Evolutionary conservation across 208 protist genomes (phyloP).

Genomic region (Wallacemonas collosoma): DNA sequence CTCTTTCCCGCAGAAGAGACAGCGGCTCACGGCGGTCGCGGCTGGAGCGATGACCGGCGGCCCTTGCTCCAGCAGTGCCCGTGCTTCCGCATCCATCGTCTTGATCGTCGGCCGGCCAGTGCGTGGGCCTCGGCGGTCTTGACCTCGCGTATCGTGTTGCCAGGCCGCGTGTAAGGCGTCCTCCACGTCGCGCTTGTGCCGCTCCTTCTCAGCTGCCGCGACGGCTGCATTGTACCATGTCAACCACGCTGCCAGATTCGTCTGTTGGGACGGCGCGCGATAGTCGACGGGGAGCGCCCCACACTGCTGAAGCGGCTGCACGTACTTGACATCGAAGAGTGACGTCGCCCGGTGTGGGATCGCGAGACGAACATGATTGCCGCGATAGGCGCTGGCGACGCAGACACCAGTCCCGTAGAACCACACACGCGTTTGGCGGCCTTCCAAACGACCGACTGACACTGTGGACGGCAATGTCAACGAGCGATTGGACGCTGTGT

Average conservation of each 20-base stretch:
- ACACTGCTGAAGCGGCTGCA: conserved; percentile 22
- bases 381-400: conserved; percentile 49
- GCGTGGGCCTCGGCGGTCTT: not conserved
- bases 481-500: not conserved
- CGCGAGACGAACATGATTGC: conserved; percentile 60
- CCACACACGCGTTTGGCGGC: conserved; percentile 25
- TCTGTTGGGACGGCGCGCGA: conserved; percentile 15
- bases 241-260: conserved; percentile 23
- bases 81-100: conserved; percentile 6
- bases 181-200: not conserved
- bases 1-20: conserved; percentile 62
- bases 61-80: not conserved
- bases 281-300: conserved; percentile 18
- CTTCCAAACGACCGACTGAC: conserved; percentile 39
- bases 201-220: conserved; percentile 18
- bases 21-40: conserved; percentile 24
- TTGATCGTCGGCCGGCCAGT: conserved; percentile 3
- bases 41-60: not conserved
- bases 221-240: conserved; percentile 26
- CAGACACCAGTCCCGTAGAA: conserved; percentile 74
- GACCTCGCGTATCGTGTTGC: not conserved
- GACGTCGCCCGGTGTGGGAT: conserved; percentile 63
- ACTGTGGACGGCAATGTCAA: not conserved
- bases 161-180: not conserved
- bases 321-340: conserved; percentile 45